A percentile compares a stretch with the other conserved stretches of the same genome.
Evolutionary conservation across 148 eudicot species (phyloP).

Genomic region (Drosera capensis): DNA sequence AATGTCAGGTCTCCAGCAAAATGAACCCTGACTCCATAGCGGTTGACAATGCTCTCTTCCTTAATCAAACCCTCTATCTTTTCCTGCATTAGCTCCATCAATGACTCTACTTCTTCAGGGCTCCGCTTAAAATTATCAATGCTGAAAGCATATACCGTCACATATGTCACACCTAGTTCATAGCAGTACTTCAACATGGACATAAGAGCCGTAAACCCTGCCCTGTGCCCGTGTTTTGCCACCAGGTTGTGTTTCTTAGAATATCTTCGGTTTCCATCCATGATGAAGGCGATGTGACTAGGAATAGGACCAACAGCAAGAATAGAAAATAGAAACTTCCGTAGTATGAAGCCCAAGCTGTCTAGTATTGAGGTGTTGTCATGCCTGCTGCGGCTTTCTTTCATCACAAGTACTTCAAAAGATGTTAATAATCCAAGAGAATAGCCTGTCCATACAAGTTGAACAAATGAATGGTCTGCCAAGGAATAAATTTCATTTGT

Average conservation of each 20-base stretch:
- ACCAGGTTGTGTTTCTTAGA: neutral
- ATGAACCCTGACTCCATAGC: conserved; percentile 1
- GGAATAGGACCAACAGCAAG: conserved; percentile 5
- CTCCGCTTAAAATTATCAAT: conserved; percentile 5
- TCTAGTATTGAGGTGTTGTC: too few species aligned
- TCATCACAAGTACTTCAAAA: too few species aligned
- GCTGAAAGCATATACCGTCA: conserved; percentile 3
- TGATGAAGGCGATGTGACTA: conserved; percentile 4
- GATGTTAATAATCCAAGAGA: too few species aligned
- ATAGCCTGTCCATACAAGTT: too few species aligned
- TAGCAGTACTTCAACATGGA: conserved; percentile 4
- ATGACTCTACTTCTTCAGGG: neutral
- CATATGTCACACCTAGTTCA: neutral
- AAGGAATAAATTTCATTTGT: too few species aligned
- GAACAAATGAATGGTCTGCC: too few species aligned
- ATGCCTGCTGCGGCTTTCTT: too few species aligned
- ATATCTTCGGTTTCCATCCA: conserved; percentile 8
- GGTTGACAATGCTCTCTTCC: conserved; percentile 2
- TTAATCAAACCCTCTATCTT: conserved; percentile 3
- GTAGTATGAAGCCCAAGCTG: too few species aligned
- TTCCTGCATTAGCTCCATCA: conserved; percentile 5
- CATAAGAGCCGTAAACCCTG: conserved; percentile 2
- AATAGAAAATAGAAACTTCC: conserved; percentile 3
- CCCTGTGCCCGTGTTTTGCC: conserved; percentile 1
- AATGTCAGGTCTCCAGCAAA: conserved; percentile 4